phyloP scores from a whole-genome alignment of 192 early-diverging fungal species.

The Podila horticola region DNA sequence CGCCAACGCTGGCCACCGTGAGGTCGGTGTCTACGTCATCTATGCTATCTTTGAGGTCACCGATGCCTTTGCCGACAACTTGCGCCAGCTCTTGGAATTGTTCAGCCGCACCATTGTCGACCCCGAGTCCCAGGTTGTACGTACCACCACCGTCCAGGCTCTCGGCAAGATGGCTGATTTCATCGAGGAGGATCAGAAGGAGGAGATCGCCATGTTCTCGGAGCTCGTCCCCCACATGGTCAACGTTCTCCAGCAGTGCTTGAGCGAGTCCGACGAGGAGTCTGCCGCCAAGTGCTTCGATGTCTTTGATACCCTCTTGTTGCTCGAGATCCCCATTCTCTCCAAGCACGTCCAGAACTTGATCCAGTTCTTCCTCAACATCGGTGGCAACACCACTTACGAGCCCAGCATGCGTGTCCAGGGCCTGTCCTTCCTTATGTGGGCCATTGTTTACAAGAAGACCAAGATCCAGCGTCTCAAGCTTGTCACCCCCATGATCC shows the following conservation, averaged over 20 bases:
- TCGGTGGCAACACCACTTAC: slow-evolving; percentile 75
- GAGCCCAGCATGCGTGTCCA: slow-evolving; percentile 80
- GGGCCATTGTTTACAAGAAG: slow-evolving; percentile 82
- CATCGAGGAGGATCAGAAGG: slow-evolving; percentile 75
- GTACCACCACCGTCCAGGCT: slow-evolving; percentile 82
- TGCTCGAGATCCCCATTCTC: slow-evolving; percentile 84
- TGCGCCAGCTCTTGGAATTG: slow-evolving; percentile 77
- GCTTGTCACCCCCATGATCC: slow-evolving; percentile 82
- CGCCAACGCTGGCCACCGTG: slow-evolving; percentile 76
- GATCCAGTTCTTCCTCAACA: slow-evolving; percentile 81
- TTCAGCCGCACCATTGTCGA: slow-evolving; percentile 82
- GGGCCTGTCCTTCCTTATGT: slow-evolving; percentile 86
- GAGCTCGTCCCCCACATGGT: slow-evolving; percentile 89
- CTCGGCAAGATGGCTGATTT: slow-evolving; percentile 87
- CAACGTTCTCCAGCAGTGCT: slow-evolving; percentile 81
- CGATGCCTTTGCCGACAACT: slow-evolving; percentile 70
- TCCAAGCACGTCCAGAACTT: slow-evolving; percentile 83
- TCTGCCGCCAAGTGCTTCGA: slow-evolving; percentile 84
- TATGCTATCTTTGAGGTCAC: slow-evolving; percentile 89
- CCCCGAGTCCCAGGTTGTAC: slow-evolving; percentile 84
- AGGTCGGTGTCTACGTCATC: slow-evolving; percentile 88
- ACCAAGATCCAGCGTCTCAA: slow-evolving; percentile 87
- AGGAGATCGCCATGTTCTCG: slow-evolving; percentile 78
- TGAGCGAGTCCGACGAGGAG: slow-evolving; percentile 80
- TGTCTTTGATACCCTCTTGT: slow-evolving; percentile 85